Conservation (phyloP, 805 yeast species). For the Scheffersomyces ergatensis region DNA sequence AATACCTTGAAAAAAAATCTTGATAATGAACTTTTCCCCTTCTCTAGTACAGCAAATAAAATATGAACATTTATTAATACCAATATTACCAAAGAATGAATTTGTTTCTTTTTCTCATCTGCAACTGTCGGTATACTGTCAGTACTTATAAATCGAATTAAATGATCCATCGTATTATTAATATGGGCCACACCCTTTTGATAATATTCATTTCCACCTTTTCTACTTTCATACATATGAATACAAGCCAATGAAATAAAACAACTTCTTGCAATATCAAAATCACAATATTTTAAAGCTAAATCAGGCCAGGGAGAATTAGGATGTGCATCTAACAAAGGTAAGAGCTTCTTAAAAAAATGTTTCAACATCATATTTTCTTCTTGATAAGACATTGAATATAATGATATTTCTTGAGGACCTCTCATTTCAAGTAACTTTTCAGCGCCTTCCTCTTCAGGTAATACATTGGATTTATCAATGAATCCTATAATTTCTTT, state of each 20-base stretch:
- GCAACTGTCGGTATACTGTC: constrained; percentile 4
- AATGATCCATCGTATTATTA: constrained; percentile 54
- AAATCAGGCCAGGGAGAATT: constrained; percentile 61
- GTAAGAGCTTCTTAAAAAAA: constrained; percentile 52
- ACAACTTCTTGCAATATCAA: constrained; percentile 57
- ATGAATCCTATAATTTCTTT: constrained; percentile 3
- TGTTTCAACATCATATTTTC: constrained; percentile 56
- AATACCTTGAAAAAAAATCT: constrained; percentile 49
- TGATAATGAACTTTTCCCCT: constrained; percentile 52
- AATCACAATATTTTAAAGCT: constrained; percentile 55
- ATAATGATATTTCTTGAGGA: constrained; percentile 6
- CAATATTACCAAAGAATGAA: constrained; percentile 40
- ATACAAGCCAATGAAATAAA: constrained; percentile 56
- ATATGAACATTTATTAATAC: constrained; percentile 54
- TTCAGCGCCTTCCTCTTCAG: neutral
- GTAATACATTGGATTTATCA: constrained; percentile 2
- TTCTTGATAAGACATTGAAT: constrained; percentile 36
- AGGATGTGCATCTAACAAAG: constrained; percentile 58
- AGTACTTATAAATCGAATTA: constrained; percentile 39
- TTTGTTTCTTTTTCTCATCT: constrained; percentile 13
- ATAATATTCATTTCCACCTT: constrained; percentile 52
- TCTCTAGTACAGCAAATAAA: constrained; percentile 51
- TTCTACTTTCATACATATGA: constrained; percentile 51
- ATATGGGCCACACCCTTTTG: constrained; percentile 52
- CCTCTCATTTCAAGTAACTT: neutral